phyloP scores from a whole-genome alignment of 2,329 filamentous ascomycete genomes.

The Dothideomycetes sp. region DNA sequence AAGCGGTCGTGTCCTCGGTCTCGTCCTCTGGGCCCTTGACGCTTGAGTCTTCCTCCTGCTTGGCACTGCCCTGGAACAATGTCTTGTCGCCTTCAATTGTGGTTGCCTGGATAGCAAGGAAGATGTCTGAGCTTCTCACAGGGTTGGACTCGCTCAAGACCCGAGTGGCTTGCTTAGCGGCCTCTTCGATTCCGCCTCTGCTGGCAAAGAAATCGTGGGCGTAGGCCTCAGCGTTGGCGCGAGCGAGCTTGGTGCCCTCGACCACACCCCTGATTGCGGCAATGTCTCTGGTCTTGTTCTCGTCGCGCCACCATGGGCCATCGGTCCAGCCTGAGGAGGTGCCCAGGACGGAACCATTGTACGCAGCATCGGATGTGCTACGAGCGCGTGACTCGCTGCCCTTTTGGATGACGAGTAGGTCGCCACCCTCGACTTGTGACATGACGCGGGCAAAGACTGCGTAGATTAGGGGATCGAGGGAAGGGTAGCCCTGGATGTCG shows the following conservation, averaged over 20 bases:
- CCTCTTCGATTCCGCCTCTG: constrained; percentile 68
- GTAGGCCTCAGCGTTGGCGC: constrained; percentile 81
- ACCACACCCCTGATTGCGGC: constrained; percentile 68
- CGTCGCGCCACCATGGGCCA: constrained; percentile 88
- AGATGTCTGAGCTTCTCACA: constrained; percentile 85
- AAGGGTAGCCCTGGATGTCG: constrained; percentile 88
- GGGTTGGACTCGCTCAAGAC: constrained; percentile 75
- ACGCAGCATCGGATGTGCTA: constrained; percentile 50
- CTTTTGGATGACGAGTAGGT: constrained; percentile 86
- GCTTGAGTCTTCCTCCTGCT: constrained; percentile 42
- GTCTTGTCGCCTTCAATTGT: constrained; percentile 51
- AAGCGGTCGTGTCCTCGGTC: constrained; percentile 53
- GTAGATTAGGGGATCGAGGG: constrained; percentile 85
- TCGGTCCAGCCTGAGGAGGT: constrained; percentile 62
- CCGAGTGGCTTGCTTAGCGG: constrained; percentile 68
- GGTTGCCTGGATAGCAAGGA: constrained; percentile 88
- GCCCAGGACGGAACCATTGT: constrained; percentile 33
- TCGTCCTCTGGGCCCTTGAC: constrained; percentile 40
- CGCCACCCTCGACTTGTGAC: constrained; percentile 97
- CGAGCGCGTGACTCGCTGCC: constrained; percentile 70
- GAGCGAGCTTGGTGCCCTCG: constrained; percentile 83
- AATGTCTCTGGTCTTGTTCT: constrained; percentile 54
- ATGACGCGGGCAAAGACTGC: constrained; percentile 89
- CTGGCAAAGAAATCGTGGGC: constrained; percentile 72
- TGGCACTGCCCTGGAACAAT: constrained; percentile 45